Base-by-base conservation (phyloP, 208 protist genomes). In the Trypanosoma scelopori region DNA sequence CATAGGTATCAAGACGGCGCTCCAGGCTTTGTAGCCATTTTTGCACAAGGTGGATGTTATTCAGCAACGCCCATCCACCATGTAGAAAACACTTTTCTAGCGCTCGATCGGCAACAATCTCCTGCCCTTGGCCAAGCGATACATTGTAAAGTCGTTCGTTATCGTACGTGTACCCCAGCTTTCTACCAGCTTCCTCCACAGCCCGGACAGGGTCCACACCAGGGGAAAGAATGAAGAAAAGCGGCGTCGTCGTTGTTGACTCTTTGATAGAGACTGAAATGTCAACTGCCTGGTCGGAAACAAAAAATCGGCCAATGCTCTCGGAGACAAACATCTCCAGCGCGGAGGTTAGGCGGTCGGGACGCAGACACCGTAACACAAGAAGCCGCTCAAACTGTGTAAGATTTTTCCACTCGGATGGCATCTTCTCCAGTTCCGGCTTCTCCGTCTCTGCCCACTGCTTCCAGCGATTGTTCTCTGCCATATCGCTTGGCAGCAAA, bases 181-280 rank as follows among this genome's bases (percentile, higher is more conserved):
- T 97, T 50, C 90, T 84, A 37, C 97, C 98, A 5, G 99, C 85
- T 52, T 89, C 82, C 71, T 99, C 97, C 30, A 98, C 86, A 47
- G 93, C 79, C 64, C 96, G 93, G 51, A 99, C 88, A 12, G 98
- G 98, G 74, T 99, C 98, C 25, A 99, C 97, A 82, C 98, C 98
- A 51, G 98, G 95, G 5, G 98, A 99, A 43, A 99, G 88, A 57
- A 99, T 99, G 81, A 99, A 99, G 93, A 99, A 99, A 27, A 99
- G 81, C 39, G 98, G 97, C 35, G 97, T 99, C 23, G 83, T 91
- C 3, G 92, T 85, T 52, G 81, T 93, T 15, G 95, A 94, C 74
- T 99, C 98, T 47, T 89, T 73, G 80, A 96, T 99, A 39, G 97
- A 98, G 13, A 93, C 71, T 25, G 86, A 84, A 32, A 99, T 95